phyloP scores from a whole-genome alignment of 2,329 filamentous ascomycete species.

The Aspergillus neoniger region DNA sequence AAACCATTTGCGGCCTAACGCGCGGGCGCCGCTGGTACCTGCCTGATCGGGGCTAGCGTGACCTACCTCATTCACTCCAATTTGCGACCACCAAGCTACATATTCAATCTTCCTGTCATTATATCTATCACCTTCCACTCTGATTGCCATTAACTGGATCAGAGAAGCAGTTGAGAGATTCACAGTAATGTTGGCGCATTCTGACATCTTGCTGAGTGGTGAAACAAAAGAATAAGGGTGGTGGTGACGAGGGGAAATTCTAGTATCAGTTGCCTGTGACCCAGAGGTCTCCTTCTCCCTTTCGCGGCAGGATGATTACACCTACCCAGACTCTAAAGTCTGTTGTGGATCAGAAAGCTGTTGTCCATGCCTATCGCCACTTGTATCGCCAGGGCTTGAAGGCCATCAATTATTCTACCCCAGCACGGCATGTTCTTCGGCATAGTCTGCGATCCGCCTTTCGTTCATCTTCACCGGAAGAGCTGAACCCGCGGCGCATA shows the following conservation, averaged over 20 bases:
- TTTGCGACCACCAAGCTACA: background rate
- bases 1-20: constrained; percentile 27
- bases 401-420: constrained; percentile 59
- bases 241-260: too few relatives aligned
- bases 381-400: constrained; percentile 57
- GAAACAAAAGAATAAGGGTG: background rate
- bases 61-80: constrained; percentile 3
- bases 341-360: constrained; percentile 26
- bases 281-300: background rate
- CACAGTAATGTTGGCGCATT: background rate
- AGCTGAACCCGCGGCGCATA: constrained; percentile 44
- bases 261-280: too few relatives aligned
- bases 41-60: constrained; percentile 27
- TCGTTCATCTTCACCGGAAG: constrained; percentile 36
- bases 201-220: background rate
- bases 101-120: background rate
- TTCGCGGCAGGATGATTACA: constrained; percentile 11
- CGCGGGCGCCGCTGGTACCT: constrained; percentile 18
- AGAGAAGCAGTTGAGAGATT: too few relatives aligned
- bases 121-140: too few relatives aligned
- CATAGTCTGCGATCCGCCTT: constrained; percentile 47
- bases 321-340: constrained; percentile 11
- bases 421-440: constrained; percentile 56
- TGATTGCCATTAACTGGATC: too few relatives aligned
- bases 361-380: constrained; percentile 59